These are phyloP conservation scores for Apiospora phragmitis DNA, from an alignment of 2,329 filamentous ascomycete species.

Conservation along the genomic window DNA sequence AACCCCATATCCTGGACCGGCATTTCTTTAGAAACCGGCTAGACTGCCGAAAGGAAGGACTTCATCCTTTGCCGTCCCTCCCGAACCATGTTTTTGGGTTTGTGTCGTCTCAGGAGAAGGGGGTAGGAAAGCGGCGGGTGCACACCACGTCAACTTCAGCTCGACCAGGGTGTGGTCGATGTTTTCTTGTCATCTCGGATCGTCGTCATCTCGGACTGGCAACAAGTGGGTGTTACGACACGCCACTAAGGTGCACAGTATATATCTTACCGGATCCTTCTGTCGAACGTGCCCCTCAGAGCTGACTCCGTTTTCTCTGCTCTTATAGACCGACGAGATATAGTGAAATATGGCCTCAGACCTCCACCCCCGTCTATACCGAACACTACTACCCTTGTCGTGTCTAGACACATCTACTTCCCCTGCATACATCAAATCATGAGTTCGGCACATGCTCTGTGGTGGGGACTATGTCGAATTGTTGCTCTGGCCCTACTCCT, in stretches of 20 bases:
- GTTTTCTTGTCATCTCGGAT: not conserved
- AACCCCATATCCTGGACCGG: too few species aligned
- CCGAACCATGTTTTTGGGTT: not conserved
- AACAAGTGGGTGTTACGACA: too few species aligned
- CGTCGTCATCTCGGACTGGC: not conserved
- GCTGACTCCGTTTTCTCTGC: not conserved
- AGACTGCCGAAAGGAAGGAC: not conserved
- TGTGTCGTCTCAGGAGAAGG: not conserved
- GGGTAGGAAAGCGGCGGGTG: not conserved
- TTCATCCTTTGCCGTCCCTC: not conserved
- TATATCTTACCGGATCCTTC: not conserved
- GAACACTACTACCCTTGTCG: not conserved
- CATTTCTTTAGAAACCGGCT: not conserved
- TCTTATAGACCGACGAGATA: not conserved
- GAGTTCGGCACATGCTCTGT: not conserved
- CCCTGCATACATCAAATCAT: not conserved
- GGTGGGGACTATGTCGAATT: not conserved
- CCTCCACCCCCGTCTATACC: not conserved
- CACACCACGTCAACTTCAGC: not conserved
- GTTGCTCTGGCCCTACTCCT: not conserved
- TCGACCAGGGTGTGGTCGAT: not conserved
- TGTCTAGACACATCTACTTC: not conserved
- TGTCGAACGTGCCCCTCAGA: not conserved
- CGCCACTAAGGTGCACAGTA: not conserved
- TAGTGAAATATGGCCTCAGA: not conserved